These are phyloP conservation scores for Spiraea crenata DNA, from an alignment of 331 rosid species.

Conservation along the genomic window DNA sequence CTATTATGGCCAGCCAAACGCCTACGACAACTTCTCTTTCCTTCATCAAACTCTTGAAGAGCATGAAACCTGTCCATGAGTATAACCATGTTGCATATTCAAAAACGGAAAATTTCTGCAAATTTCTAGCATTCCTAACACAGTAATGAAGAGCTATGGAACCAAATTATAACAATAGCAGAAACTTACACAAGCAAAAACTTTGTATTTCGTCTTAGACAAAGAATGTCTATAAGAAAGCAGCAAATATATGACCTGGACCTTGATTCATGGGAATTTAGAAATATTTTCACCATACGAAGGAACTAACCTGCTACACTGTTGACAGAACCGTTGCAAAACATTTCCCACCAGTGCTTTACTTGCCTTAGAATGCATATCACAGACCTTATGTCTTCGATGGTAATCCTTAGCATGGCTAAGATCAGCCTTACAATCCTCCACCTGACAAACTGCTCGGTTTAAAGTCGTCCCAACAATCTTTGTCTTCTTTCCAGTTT, in stretches of 20 bases:
- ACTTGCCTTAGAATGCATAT: slow-evolving; percentile 69
- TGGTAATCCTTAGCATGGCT: slow-evolving; percentile 77
- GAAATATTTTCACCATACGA: background rate
- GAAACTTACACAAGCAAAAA: slow-evolving; percentile 18
- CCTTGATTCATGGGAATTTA: background rate
- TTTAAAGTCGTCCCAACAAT: slow-evolving; percentile 45
- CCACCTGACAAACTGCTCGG: slow-evolving; percentile 70
- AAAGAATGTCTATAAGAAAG: background rate
- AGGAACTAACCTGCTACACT: slow-evolving; percentile 80
- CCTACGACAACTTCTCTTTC: slow-evolving; percentile 85
- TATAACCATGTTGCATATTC: slow-evolving; percentile 17
- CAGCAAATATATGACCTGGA: background rate
- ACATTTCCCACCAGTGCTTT: slow-evolving; percentile 64
- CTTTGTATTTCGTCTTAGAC: background rate
- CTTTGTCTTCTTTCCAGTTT: slow-evolving; percentile 65
- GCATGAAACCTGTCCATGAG: slow-evolving; percentile 64
- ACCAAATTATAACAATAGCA: background rate
- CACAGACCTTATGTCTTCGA: slow-evolving; percentile 77
- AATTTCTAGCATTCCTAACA: background rate
- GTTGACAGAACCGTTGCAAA: slow-evolving; percentile 87
- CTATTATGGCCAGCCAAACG: slow-evolving; percentile 79
- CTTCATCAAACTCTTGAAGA: slow-evolving; percentile 87
- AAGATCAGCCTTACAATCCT: slow-evolving; percentile 77
- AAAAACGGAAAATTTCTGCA: background rate
- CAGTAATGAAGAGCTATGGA: slow-evolving; percentile 1